Conservation (phyloP, 2,329 filamentous ascomycete species). For the Dryadomyces quercivorus region DNA sequence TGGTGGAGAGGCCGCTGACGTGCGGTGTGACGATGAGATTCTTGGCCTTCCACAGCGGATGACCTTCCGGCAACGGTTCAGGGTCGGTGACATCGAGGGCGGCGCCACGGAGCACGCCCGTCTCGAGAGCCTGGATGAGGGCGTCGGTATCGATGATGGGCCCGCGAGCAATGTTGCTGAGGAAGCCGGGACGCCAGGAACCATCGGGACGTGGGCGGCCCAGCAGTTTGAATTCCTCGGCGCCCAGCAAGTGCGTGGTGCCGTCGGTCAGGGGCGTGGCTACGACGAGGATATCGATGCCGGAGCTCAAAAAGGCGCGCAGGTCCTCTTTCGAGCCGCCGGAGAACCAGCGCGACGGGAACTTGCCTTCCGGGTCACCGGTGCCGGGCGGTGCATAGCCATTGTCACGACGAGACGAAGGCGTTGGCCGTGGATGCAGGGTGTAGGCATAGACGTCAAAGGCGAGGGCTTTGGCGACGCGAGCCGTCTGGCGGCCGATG, state of each 20-base stretch:
- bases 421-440: constrained; percentile 53
- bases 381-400: constrained; percentile 59
- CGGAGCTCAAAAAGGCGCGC: constrained; percentile 36
- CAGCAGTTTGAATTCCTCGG: constrained; percentile 34
- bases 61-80: constrained; percentile 57
- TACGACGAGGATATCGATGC: constrained; percentile 41
- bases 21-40: constrained; percentile 54
- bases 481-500: constrained; percentile 40
- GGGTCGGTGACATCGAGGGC: constrained; percentile 71
- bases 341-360: constrained; percentile 39
- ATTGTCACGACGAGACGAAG: constrained; percentile 49
- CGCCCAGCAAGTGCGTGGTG: constrained; percentile 38
- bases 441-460: constrained; percentile 68
- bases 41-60: constrained; percentile 56
- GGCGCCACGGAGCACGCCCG: constrained; percentile 41
- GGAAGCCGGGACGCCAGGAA: constrained; percentile 36
- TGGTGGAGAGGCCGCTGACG: constrained; percentile 28
- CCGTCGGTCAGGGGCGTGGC: constrained; percentile 35
- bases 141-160: constrained; percentile 37
- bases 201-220: constrained; percentile 7
- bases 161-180: constrained; percentile 61
- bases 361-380: constrained; percentile 35
- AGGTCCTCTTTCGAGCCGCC: constrained; percentile 30
- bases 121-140: constrained; percentile 47
- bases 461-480: constrained; percentile 51